Evolutionary conservation across 805 yeast genomes (phyloP).

Genomic region (Suhomyces canberraensis): DNA sequence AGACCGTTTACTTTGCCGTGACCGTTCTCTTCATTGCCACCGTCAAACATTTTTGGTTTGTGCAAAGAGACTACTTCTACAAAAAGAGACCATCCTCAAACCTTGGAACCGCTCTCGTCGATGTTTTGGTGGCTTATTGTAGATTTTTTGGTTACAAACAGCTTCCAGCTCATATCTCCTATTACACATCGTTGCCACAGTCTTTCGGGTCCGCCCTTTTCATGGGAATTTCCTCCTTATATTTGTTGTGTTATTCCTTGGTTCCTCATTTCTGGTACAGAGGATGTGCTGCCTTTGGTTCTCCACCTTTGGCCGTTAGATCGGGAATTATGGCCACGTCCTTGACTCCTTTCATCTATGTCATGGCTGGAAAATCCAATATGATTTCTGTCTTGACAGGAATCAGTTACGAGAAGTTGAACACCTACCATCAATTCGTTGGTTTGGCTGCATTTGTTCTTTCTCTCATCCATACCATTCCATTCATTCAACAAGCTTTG

Average conservation of each 20-base stretch:
- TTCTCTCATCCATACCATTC: constrained; percentile 48
- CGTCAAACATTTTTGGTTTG: constrained; percentile 31
- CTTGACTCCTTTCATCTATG: constrained; percentile 47
- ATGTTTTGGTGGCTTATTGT: constrained; percentile 30
- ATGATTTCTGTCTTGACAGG: constrained; percentile 49
- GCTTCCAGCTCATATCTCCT: constrained; percentile 21
- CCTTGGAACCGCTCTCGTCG: constrained; percentile 17
- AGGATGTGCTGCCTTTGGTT: constrained; percentile 52
- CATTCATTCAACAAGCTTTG: constrained; percentile 44
- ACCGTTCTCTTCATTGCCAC: constrained; percentile 33
- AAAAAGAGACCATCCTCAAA: constrained; percentile 7
- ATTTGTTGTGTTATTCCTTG: constrained; percentile 33
- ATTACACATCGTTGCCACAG: constrained; percentile 30
- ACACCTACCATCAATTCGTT: constrained; percentile 48
- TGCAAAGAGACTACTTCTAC: constrained; percentile 21
- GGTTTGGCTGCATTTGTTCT: constrained; percentile 42
- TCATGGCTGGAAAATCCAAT: constrained; percentile 53
- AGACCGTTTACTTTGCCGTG: constrained; percentile 38
- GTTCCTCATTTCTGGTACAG: constrained; percentile 51
- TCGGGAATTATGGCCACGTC: constrained; percentile 52
- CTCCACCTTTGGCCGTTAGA: constrained; percentile 56
- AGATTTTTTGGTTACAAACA: constrained; percentile 35
- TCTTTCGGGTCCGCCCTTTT: constrained; percentile 37
- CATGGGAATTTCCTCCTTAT: constrained; percentile 33
- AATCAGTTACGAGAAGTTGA: constrained; percentile 53